phyloP scores from a whole-genome alignment of 1,139 yeast species.

The Sugiyamaella sp. region DNA sequence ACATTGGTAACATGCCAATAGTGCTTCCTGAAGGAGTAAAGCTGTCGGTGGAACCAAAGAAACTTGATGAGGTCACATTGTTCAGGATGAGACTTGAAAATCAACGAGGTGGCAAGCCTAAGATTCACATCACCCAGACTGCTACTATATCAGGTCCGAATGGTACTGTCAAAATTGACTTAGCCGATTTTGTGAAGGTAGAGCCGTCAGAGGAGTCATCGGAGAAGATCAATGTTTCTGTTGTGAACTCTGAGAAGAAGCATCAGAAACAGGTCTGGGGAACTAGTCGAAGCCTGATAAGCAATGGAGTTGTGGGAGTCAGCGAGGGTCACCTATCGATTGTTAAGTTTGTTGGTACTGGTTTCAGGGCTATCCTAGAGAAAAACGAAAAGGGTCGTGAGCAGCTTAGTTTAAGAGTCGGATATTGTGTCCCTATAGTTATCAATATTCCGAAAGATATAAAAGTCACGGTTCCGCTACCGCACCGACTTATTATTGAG shows the following conservation, averaged over 20 bases:
- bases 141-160: conserved; percentile 80
- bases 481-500: conserved; percentile 84
- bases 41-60: conserved; percentile 43
- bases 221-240: conserved; percentile 53
- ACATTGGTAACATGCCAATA: conserved; percentile 65
- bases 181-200: conserved; percentile 72
- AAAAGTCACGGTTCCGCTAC: conserved; percentile 74
- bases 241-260: conserved; percentile 59
- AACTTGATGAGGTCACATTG: conserved; percentile 54
- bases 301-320: conserved; percentile 82
- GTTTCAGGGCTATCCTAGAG: conserved; percentile 83
- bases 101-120: conserved; percentile 61
- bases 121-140: conserved; percentile 58
- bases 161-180: conserved; percentile 63
- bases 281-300: conserved; percentile 76
- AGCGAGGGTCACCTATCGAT: conserved; percentile 91
- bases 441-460: conserved; percentile 72
- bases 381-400: conserved; percentile 57
- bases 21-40: conserved; percentile 57
- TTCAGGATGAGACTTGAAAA: conserved; percentile 37
- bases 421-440: conserved; percentile 75
- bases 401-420: conserved; percentile 75
- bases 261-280: conserved; percentile 95
- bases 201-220: conserved; percentile 31
- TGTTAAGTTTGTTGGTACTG: conserved; percentile 92